Evolutionary conservation across 345 rosid genomes (phyloP).

Genomic region (Citrus reticulata): DNA sequence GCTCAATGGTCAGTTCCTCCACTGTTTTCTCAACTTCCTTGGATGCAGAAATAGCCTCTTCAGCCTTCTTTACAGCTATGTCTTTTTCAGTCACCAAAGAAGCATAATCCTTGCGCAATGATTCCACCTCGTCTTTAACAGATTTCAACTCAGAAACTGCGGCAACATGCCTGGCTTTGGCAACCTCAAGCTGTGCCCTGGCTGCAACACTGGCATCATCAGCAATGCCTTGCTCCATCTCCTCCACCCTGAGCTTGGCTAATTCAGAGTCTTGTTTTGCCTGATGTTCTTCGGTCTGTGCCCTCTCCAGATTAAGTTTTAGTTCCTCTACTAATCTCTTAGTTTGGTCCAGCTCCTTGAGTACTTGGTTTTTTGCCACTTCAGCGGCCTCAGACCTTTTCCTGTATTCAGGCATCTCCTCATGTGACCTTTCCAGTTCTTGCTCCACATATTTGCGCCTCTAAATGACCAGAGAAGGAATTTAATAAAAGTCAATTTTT

Average conservation of each 20-base stretch:
- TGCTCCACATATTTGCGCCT: constrained; percentile 67
- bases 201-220: constrained; percentile 91
- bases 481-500: not conserved
- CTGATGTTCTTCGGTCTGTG: constrained; percentile 83
- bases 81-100: constrained; percentile 57
- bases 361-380: constrained; percentile 46
- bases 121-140: constrained; percentile 66
- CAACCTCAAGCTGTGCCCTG: constrained; percentile 93
- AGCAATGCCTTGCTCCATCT: constrained; percentile 89
- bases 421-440: constrained; percentile 64
- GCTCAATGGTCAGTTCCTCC: constrained; percentile 82
- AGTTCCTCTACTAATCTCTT: constrained; percentile 84
- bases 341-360: constrained; percentile 71
- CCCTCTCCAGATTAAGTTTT: constrained; percentile 84
- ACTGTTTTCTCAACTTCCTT: constrained; percentile 89
- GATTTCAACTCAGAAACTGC: constrained; percentile 71
- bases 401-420: constrained; percentile 65
- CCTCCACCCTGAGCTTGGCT: constrained; percentile 83
- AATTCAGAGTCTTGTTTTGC: constrained; percentile 94
- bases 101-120: constrained; percentile 47
- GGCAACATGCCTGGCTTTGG: constrained; percentile 69
- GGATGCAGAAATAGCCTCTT: constrained; percentile 58
- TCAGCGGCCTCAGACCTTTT: constrained; percentile 60
- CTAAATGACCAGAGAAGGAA: constrained; percentile 32
- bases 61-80: constrained; percentile 61